Percentiles rank a stretch among this genome's conserved stretches.
These are phyloP conservation scores for Ophiostoma sp. DNA, from an alignment of 2,329 filamentous ascomycete species.

Conservation along the genomic window DNA sequence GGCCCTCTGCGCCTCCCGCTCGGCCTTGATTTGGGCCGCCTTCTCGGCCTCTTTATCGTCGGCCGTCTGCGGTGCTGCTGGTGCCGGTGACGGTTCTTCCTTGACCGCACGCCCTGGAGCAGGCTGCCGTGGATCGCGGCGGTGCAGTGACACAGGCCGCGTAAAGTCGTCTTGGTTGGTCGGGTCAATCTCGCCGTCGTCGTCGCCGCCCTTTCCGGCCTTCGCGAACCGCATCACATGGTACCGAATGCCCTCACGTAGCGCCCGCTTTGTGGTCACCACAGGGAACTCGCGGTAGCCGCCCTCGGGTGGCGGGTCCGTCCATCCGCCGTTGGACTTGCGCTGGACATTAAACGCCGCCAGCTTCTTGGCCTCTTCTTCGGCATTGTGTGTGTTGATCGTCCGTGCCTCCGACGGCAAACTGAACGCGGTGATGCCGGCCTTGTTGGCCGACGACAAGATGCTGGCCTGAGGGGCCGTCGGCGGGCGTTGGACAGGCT, in stretches of 20 bases:
- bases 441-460: conserved; percentile 25
- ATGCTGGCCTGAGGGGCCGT: conserved; percentile 27
- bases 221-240: conserved; percentile 81
- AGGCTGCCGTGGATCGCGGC: conserved; percentile 77
- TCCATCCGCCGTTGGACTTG: conserved; percentile 58
- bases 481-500: conserved; percentile 43
- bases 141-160: conserved; percentile 82
- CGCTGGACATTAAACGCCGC: conserved; percentile 45
- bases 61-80: conserved; percentile 41
- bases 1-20: conserved; percentile 81
- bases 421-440: conserved; percentile 26
- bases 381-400: conserved; percentile 24
- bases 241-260: conserved; percentile 77
- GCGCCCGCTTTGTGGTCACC: conserved; percentile 76
- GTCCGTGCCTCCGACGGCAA: conserved; percentile 30
- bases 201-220: conserved; percentile 53
- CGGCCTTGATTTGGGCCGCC: conserved; percentile 69
- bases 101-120: conserved; percentile 65
- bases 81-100: conserved; percentile 49
- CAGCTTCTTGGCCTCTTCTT: conserved; percentile 33
- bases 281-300: conserved; percentile 60
- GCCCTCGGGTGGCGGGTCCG: conserved; percentile 46
- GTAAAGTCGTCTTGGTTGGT: conserved; percentile 75
- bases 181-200: conserved; percentile 61
- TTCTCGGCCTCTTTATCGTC: conserved; percentile 63